Percentiles rank a stretch among this genome's conserved stretches.
Evolutionary conservation across 345 rosid species (phyloP).

Genomic region (Eucalyptus viminalis): DNA sequence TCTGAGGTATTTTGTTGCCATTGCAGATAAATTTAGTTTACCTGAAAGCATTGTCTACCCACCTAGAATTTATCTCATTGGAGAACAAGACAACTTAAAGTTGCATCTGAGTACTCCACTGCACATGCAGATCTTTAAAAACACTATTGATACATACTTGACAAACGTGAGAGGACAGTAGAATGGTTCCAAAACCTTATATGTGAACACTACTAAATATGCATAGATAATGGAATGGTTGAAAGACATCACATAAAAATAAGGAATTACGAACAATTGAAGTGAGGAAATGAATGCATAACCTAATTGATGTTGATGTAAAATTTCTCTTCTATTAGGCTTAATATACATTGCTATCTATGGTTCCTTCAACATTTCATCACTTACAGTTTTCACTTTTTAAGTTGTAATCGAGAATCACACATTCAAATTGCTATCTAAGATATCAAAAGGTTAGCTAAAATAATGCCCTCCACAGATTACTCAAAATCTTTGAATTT

Average conservation of each 20-base stretch:
- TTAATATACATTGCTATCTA: background rate
- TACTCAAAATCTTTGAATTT: background rate
- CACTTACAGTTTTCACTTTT: background rate
- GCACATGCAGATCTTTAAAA: background rate
- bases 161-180: background rate
- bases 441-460: background rate
- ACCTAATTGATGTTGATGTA: background rate
- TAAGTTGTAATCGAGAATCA: background rate
- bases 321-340: background rate
- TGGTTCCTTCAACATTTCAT: background rate
- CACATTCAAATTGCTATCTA: background rate
- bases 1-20: background rate
- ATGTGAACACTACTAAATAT: background rate
- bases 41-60: background rate
- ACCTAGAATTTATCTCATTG: background rate
- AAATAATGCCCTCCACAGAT: background rate
- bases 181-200: background rate
- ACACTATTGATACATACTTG: background rate
- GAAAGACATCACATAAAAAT: background rate
- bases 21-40: background rate
- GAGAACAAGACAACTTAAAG: background rate
- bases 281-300: background rate
- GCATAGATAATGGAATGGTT: background rate
- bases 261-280: background rate
- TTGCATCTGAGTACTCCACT: background rate